A percentile compares a stretch with the other conserved stretches of the same genome.
phyloP scores from a whole-genome alignment of 176 grass and related monocot genomes.

The Ensete ventricosum region DNA sequence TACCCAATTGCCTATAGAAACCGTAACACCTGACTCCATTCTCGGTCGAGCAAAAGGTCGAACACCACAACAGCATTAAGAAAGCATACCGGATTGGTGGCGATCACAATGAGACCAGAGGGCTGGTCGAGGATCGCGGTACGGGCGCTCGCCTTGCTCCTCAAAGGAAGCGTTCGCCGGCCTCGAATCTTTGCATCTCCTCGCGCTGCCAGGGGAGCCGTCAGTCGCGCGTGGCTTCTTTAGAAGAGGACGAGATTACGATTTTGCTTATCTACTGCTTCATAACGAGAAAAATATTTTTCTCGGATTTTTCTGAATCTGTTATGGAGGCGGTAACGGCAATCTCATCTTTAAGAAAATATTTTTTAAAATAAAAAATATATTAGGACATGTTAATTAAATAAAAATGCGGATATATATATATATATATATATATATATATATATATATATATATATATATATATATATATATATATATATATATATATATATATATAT shows the following conservation, averaged over 20 bases:
- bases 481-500: no score
- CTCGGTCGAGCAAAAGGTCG: neutral
- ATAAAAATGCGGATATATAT: no score
- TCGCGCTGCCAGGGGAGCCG: neutral
- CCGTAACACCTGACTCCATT: slow-evolving; percentile 18
- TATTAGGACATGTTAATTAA: no score
- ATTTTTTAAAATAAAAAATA: no score
- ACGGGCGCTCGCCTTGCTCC: slow-evolving; percentile 60
- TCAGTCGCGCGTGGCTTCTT: neutral
- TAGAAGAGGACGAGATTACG: neutral
- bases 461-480: no score
- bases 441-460: no score
- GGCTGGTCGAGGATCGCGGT: slow-evolving; percentile 77
- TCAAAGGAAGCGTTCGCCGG: slow-evolving; percentile 38
- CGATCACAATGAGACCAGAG: slow-evolving; percentile 56
- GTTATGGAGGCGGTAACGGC: no score
- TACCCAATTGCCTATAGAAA: slow-evolving; percentile 44
- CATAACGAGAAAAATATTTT: neutral
- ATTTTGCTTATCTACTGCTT: no score
- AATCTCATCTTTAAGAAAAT: no score
- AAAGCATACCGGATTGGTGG: slow-evolving; percentile 41
- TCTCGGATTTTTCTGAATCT: neutral
- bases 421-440: no score
- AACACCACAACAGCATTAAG: neutral
- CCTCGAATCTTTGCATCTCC: slow-evolving; percentile 7